Evolutionary conservation across 176 grass and related monocot species (phyloP), one percentile per base, ranked within the genome.

Genomic region (Raddia distichophylla): DNA sequence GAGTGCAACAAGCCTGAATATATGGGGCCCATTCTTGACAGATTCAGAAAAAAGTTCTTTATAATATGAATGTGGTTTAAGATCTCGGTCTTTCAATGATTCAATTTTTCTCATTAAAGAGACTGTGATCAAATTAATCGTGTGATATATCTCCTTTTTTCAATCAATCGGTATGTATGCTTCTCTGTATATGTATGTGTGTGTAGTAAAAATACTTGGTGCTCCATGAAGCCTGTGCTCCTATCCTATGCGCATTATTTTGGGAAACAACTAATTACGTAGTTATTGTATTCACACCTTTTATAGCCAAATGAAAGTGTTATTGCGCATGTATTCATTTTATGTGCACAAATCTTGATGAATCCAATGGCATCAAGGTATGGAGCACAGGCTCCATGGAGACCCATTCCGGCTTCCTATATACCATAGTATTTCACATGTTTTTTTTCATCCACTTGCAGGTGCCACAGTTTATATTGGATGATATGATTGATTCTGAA

Each of bases 391-490:
- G 27, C 27, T 27, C 27, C 27, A 27, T 27, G 27, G 27, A 27
- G 27, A 27, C 27, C 27, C 27, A 27, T 27, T 27, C 0, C 27
- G 27, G 27, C 27, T 27, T 27, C 27, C 27, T 27, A 27, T 27
- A 27, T 27, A 27, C 16, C 74, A 64, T 64, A 6, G 18, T 10
- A n/a, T 84, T 42, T 62, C 65, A 48, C 49, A 75, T 79, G 56
- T 58, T 72, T 45, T 67, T 83, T 81, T 32, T 81, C 46, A 57
- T 82, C 60, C 79, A 58, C 61, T 89, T 93, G 75, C 69, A 98
- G 95, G 88, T 94, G 14, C 95, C 95, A 64, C 95, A 98, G 63
- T 98, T 92, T 88, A 94, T 97, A 88, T 87, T 97, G 81, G 95
- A 97, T 85, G 90, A 97, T 77, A 97, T 97, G 95, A 97, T 97